These are phyloP conservation scores for Stygiomarasmius scandens DNA, from an alignment of 1,284 basidiomycete genomes.

Conservation along the genomic window DNA sequence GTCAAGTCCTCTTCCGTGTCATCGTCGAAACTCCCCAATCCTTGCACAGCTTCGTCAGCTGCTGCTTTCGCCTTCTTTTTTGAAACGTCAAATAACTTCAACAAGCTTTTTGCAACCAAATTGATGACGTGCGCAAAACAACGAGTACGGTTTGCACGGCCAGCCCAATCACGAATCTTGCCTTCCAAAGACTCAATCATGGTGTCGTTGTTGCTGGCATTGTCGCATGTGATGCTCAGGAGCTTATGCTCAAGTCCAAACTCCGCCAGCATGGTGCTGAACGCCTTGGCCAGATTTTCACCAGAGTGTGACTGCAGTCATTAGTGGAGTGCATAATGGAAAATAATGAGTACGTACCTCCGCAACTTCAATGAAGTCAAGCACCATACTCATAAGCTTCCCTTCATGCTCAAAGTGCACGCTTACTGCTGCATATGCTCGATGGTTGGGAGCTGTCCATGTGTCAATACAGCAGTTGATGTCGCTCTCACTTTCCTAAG, in stretches of 20 bases:
- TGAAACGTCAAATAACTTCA: constrained; percentile 28
- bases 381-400: neutral
- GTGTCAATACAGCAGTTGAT: neutral
- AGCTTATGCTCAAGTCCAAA: constrained; percentile 27
- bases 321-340: neutral
- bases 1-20: neutral
- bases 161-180: neutral
- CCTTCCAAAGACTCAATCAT: constrained; percentile 25
- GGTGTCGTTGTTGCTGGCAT: constrained; percentile 32
- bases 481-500: neutral
- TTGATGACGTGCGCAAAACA: constrained; percentile 34
- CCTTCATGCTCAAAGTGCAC: neutral
- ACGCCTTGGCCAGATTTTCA: constrained; percentile 21
- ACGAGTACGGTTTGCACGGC: neutral
- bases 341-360: neutral
- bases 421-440: neutral
- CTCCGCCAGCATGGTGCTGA: constrained; percentile 24
- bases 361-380: neutral
- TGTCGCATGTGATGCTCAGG: constrained; percentile 30
- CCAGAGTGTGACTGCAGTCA: constrained; percentile 20
- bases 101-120: constrained; percentile 29
- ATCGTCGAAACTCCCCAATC: neutral
- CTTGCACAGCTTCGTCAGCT: constrained; percentile 1
- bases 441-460: neutral
- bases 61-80: constrained; percentile 4